Evolutionary conservation across 1,139 yeast species (phyloP), one percentile per base, ranked within the genome.

Genomic region (Taphrina deformans): DNA sequence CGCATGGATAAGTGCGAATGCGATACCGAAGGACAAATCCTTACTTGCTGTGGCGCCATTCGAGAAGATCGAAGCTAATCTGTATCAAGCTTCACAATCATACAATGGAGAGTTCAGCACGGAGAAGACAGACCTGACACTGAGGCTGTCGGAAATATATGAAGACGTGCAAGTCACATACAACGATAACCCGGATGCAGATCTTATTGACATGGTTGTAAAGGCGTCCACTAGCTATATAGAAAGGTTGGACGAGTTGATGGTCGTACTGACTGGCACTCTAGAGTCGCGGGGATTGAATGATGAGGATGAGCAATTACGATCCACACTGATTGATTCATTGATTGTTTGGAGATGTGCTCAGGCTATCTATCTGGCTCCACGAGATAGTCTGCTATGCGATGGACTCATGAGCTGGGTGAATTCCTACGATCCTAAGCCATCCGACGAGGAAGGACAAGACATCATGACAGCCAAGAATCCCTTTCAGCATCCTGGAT

Each of bases 401-500:
- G 61, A 50, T 18, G 23, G 51, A 7, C 65, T 70, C 14, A 67
- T 69, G 68, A 64, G 65, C 6, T 70, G 72, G 71, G 62, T 71
- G 27, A 71, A 71, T 51, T 53, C 48, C 48, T 60, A 51, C 21
- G 69, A 69, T 29, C 72, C 72, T 1, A 69, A 67, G n/a, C 73
- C 72, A 10, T 41, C 70, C 1, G 46, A 56, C 16, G 70, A 69
- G n/a, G 72, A 71, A 29, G 68, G 69, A 4, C 31, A 66, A 31
- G 71, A 67, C 24, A 63, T 71, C 29, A 69, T 69, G 69, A 67
- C 68, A 23, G 55, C 66, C 16, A 62, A 58, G 18, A 50, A 73
- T 75, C 72, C 73, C 5, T 59, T 52, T 27, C 52, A 65, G 59
- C 87, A 83, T 69, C 80, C 83, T 0, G 78, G 76, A 31, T 88